Evolutionary conservation across 2,329 filamentous ascomycete genomes (phyloP), one percentile per base, ranked within the genome.

Genomic region (Beauveria brongniartii): DNA sequence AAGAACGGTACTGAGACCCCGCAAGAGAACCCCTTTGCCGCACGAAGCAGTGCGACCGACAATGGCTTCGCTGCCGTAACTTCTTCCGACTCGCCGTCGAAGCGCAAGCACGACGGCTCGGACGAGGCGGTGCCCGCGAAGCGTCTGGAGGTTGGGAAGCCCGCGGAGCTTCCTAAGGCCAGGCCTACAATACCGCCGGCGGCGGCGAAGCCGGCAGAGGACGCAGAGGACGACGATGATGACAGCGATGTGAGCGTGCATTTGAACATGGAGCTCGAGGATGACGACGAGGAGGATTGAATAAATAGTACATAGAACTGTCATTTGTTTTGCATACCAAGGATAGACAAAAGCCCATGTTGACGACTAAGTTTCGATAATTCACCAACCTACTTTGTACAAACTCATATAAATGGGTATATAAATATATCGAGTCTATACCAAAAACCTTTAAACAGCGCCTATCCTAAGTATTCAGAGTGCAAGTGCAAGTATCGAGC

Each of bases 221-320:
- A 66, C 20, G 70, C 61, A 3, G 69, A 67, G 1, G 72, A 73
- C 5, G 77, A 73, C 1, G 77, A 77, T n/a, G 77, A 78, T 22
- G 75, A 77, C 37, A 77, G 77, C 16, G 81, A 83, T 61, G 81
- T 78, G 59, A 84, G 82, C 62, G 78, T 84, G 14, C 80, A 84
- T 70, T 72, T 85, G 61, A 82, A 84, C 59, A 84, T 84, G 80
- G 81, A 82, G 51, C 69, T 85, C 10, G 82, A 85, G 10, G 80
- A 80, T 18, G 77, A 80, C 10, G 79, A 78, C 0, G 77, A 78
- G 51, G 64, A 63, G 53, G 57, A 59, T 24, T 24, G 48, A 54
- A 28, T 34, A 53, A 18, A n/a, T 12, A 22, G 10, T 20, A 28
- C 34, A 14, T 6, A 8, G 24, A 20, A 20, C 6, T 3, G 43